A percentile compares a stretch with the other conserved stretches of the same genome.
These are phyloP conservation scores for Leptographium galeiforme DNA, from an alignment of 2,329 filamentous ascomycete genomes.

Conservation along the genomic window DNA sequence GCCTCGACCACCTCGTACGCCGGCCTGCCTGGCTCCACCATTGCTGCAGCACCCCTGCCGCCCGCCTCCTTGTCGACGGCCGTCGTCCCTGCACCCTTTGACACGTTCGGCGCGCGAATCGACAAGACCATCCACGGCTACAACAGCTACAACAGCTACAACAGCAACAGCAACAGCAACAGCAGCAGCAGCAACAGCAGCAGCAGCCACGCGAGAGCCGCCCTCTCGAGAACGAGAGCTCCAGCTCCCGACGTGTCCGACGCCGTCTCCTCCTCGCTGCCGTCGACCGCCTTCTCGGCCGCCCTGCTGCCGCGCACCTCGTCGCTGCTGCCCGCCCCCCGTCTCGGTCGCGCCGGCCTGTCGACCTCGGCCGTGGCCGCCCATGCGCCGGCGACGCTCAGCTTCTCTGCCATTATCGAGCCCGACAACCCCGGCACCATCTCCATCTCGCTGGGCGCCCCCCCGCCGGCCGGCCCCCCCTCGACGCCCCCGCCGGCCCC, in stretches of 20 bases:
- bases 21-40: slow-evolving; percentile 3
- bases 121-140: not conserved
- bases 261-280: not conserved
- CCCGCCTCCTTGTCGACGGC: slow-evolving; percentile 9
- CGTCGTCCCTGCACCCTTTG: slow-evolving; percentile 3
- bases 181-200: not conserved
- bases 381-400: slow-evolving; percentile 13
- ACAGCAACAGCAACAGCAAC: slow-evolving; percentile 1
- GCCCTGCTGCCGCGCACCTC: slow-evolving; percentile 26
- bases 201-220: not conserved
- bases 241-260: not conserved
- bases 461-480: not conserved
- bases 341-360: slow-evolving; percentile 11
- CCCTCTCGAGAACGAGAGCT: slow-evolving; percentile 3
- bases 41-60: slow-evolving; percentile 6
- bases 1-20: slow-evolving; percentile 5
- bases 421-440: not conserved
- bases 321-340: slow-evolving; percentile 26
- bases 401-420: slow-evolving; percentile 2
- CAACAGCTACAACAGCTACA: not conserved
- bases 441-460: not conserved
- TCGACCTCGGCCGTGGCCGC: slow-evolving; percentile 9
- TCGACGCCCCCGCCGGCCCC: not conserved
- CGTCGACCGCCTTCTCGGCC: slow-evolving; percentile 12
- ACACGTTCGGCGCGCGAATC: not conserved